Conservation (phyloP, 768 basidiomycete genomes). For the Russula dissimulans region DNA sequence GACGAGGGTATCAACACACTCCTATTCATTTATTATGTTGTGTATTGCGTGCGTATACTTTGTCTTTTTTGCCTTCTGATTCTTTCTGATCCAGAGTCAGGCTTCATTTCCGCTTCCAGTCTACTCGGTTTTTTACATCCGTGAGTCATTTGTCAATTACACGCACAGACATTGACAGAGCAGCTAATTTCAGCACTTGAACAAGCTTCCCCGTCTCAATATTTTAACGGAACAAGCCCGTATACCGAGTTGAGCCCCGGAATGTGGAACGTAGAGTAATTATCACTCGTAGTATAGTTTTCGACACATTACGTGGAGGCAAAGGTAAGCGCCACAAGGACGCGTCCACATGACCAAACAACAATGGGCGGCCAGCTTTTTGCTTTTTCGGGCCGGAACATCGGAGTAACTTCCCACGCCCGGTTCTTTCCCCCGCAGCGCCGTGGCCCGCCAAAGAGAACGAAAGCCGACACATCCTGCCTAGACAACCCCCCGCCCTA, state of each 20-base stretch:
- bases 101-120: neutral
- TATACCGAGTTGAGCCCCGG: neutral
- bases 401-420: constrained; percentile 20
- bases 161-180: neutral
- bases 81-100: neutral
- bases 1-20: neutral
- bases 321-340: constrained; percentile 16
- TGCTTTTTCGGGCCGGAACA: constrained; percentile 16
- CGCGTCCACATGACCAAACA: constrained; percentile 15
- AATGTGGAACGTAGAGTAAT: neutral
- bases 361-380: constrained; percentile 15
- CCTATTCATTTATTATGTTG: too few relatives aligned
- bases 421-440: constrained; percentile 21
- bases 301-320: neutral
- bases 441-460: constrained; percentile 21
- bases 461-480: constrained; percentile 18
- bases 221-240: neutral
- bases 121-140: neutral
- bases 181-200: neutral
- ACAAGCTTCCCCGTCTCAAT: neutral
- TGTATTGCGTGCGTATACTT: neutral
- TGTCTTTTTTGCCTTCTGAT: neutral
- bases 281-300: neutral
- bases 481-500: constrained; percentile 18
- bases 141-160: neutral